Base-by-base conservation (phyloP, 1,284 basidiomycete species). In the Grifola frondosa region DNA sequence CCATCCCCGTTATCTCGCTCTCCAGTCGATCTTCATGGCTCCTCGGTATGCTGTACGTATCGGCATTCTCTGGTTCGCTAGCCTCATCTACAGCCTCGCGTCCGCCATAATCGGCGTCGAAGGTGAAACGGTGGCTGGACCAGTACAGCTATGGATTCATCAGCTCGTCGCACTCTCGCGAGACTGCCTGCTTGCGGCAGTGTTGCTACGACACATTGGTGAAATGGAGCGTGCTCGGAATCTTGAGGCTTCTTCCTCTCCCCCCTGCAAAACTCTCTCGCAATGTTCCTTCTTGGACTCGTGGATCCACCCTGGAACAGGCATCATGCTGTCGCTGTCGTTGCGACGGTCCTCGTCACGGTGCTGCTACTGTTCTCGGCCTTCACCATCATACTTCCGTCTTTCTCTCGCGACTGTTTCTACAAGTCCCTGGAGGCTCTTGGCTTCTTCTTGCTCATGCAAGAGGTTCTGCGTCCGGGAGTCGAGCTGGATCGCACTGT, bases 391-490 rank as follows among this genome's bases (percentile, higher is more conserved):
- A 31, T 60, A 20, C 46, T 60, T 5, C 57, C 60, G 2, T 49
- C 53, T 5, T 50, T 58, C 40, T 37, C 32, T 10, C 37, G 46
- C 25, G 42, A 53, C 19, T 62, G 60, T 38, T 37, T 58, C 2
- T 61, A 59, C 44, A 56, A 59, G 36, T 57, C 57, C 2, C 53
- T 57, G 4, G 57, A 60, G 37, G 53, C 60, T 7, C 57, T 55
- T 49, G 44, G 44, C 22, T 42, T 50, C 44, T 50, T 54, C 28
- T 42, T 49, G 19, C 26, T 48, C 16, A 37, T 49, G 13, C 51
- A 53, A 19, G 40, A n/a, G n/a, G n/a, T n/a, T n/a, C n/a, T n/a
- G n/a, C n/a, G n/a, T n/a, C n/a, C n/a, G n/a, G n/a, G n/a, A n/a
- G n/a, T n/a, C n/a, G n/a, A n/a, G n/a, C n/a, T n/a, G n/a, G n/a